Conservation (phyloP, 257 asterid genomes). For the Nicotiana tomentosiformis region DNA sequence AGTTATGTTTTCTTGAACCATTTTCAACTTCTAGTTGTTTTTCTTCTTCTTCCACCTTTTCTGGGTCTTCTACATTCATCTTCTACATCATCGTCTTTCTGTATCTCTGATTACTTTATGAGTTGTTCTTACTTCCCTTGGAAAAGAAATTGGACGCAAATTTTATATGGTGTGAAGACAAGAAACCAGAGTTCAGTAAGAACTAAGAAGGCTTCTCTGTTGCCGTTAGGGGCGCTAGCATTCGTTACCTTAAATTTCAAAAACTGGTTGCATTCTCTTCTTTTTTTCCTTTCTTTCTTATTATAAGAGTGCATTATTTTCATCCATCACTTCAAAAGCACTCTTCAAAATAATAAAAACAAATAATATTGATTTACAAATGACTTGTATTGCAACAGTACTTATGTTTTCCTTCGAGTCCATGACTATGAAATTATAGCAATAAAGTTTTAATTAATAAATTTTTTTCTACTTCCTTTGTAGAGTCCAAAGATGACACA, state of each 20-base stretch:
- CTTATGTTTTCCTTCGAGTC: neutral
- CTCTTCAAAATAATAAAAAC: no score
- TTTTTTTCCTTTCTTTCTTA: no score
- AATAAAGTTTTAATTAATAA: neutral
- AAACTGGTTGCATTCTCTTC: neutral
- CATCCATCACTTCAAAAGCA: neutral
- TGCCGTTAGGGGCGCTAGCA: neutral
- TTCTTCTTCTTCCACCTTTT: neutral
- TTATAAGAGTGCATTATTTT: neutral
- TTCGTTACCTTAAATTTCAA: neutral
- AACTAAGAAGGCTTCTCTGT: neutral
- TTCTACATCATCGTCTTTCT: neutral
- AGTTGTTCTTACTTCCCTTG: neutral
- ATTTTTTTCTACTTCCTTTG: neutral
- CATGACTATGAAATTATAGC: neutral
- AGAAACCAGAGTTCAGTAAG: neutral
- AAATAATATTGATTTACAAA: neutral
- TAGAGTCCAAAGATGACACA: neutral
- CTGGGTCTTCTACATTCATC: neutral
- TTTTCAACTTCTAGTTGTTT: neutral
- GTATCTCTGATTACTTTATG: no score
- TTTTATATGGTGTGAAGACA: neutral
- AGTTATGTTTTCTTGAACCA: neutral
- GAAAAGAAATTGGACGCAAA: neutral
- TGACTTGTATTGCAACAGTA: neutral